phyloP scores from a whole-genome alignment of 495 filamentous ascomycete genomes.

The Letharia columbiana region DNA sequence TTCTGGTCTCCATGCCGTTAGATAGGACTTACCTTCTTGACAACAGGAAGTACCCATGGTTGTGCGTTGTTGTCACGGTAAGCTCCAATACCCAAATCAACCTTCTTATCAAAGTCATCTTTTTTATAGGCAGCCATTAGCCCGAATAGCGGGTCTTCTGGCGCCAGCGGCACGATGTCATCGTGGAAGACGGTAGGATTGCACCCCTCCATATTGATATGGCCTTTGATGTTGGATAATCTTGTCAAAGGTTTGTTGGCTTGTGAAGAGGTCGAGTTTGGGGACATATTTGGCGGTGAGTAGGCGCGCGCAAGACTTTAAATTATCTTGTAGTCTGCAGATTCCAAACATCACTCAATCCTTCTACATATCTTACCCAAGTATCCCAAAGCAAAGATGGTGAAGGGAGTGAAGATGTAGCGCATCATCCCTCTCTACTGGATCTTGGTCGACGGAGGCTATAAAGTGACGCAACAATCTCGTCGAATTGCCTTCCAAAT shows the following conservation, averaged over 20 bases:
- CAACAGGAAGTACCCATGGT: constrained; percentile 96
- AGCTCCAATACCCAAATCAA: constrained; percentile 93
- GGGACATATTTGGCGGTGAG: constrained; percentile 23
- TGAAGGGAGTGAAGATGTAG: neutral
- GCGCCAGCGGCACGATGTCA: constrained; percentile 76
- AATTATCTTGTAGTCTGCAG: neutral
- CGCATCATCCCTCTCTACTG: neutral
- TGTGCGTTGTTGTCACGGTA: constrained; percentile 94
- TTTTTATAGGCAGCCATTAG: constrained; percentile 81
- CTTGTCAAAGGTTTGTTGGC: constrained; percentile 31
- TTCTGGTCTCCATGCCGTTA: neutral
- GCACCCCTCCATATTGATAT: constrained; percentile 37
- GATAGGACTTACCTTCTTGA: constrained; percentile 66
- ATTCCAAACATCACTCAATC: neutral
- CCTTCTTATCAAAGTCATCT: constrained; percentile 77
- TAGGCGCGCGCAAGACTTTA: neutral
- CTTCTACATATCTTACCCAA: neutral
- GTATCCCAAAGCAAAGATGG: neutral
- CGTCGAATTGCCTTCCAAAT: too few species aligned
- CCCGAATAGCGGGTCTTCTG: constrained; percentile 93
- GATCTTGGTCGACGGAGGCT: neutral
- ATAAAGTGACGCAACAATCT: neutral
- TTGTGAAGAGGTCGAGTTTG: constrained; percentile 30
- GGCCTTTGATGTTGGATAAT: constrained; percentile 35
- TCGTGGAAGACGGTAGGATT: constrained; percentile 62